Conservation (phyloP, 345 rosid species). For the Garcia nutans region DNA sequence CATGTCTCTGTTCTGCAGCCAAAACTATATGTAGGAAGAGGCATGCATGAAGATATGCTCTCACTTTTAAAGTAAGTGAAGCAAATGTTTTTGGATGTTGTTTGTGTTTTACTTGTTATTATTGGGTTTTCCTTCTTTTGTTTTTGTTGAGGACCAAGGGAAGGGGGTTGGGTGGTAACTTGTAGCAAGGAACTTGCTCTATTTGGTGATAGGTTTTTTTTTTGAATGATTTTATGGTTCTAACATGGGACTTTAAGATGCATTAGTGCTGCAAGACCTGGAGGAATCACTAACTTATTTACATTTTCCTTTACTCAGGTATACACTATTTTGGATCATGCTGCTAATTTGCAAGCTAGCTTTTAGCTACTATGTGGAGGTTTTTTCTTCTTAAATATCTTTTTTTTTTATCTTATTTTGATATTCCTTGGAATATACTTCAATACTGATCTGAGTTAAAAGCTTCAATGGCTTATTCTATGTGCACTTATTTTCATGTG, state of each 20-base stretch:
- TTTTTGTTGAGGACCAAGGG: background rate
- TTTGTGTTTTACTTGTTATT: background rate
- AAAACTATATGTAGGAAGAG: conserved; percentile 89
- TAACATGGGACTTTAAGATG: conserved; percentile 5
- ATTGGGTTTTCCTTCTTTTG: background rate
- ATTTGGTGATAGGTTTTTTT: background rate
- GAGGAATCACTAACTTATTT: conserved; percentile 9
- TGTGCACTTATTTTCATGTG: background rate
- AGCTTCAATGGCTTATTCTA: background rate
- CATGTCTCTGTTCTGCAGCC: conserved; percentile 51
- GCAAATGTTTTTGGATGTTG: background rate
- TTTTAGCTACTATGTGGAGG: conserved; percentile 99
- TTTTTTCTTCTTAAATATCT: conserved; percentile 28
- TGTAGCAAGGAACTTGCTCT: background rate
- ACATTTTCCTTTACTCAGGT: conserved; percentile 49
- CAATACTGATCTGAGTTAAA: background rate
- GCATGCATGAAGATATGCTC: conserved; percentile 88
- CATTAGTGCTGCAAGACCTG: conserved; percentile 8
- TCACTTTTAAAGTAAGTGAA: conserved; percentile 82
- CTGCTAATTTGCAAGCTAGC: conserved; percentile 88
- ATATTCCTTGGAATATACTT: conserved; percentile 1
- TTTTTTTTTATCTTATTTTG: conserved; percentile 14
- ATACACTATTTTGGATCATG: conserved; percentile 91
- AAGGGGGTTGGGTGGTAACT: background rate
- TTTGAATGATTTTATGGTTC: background rate